Evolutionary conservation across 495 filamentous ascomycete species (phyloP).

Genomic region (Chlorociboria aeruginascens): DNA sequence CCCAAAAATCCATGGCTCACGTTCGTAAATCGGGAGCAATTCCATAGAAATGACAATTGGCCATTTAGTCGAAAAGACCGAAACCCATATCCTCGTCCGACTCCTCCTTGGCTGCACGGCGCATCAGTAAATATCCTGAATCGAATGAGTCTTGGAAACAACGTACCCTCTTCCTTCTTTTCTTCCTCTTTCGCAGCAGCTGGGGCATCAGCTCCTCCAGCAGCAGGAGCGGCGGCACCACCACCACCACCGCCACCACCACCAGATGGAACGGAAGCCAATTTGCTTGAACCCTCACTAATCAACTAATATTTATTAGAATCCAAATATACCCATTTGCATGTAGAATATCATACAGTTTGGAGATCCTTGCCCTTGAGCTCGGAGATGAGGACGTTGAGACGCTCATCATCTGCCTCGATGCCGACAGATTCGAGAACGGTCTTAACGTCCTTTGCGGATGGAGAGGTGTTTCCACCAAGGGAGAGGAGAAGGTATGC

Average conservation of each 20-base stretch:
- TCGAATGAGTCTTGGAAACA: background rate
- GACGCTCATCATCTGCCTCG: slow-evolving; percentile 82
- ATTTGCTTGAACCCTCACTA: slow-evolving; percentile 78
- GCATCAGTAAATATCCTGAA: slow-evolving; percentile 22
- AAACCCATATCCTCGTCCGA: slow-evolving; percentile 99
- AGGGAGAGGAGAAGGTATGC: slow-evolving; percentile 95
- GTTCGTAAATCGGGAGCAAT: slow-evolving; percentile 3
- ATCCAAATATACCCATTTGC: background rate
- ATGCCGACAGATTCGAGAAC: slow-evolving; percentile 94
- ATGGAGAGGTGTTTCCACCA: slow-evolving; percentile 84
- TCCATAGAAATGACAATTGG: slow-evolving; percentile 4
- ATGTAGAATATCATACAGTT: slow-evolving; percentile 48
- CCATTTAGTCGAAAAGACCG: slow-evolving; percentile 92
- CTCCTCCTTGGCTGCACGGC: slow-evolving; percentile 51
- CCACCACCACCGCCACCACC: slow-evolving; percentile 60
- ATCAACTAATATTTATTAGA: slow-evolving; percentile 58
- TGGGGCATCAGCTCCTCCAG: slow-evolving; percentile 53
- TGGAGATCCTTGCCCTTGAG: slow-evolving; percentile 96
- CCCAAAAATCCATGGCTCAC: slow-evolving; percentile 9
- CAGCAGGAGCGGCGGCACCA: slow-evolving; percentile 50
- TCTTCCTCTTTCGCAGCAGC: slow-evolving; percentile 67
- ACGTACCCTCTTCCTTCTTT: slow-evolving; percentile 54
- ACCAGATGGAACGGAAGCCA: slow-evolving; percentile 94
- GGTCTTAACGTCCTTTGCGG: slow-evolving; percentile 73
- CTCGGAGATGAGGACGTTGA: slow-evolving; percentile 75